Percentiles rank a stretch among this genome's conserved stretches.
phyloP scores from a whole-genome alignment of 805 yeast genomes.

The Kodamaea neixiangensis region DNA sequence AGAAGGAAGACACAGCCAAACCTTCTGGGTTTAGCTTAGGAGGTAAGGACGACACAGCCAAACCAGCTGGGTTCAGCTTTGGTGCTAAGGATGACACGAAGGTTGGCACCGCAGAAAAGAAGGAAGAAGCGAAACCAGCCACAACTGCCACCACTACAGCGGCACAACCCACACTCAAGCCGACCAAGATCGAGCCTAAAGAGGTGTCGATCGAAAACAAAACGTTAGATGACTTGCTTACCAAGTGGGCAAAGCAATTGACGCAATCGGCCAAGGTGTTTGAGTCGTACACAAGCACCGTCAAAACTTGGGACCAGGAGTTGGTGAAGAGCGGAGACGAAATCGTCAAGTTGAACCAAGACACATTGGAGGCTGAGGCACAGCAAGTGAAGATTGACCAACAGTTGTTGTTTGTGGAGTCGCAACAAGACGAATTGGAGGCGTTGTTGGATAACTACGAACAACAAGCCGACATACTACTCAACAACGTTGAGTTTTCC shows the following conservation, averaged over 20 bases:
- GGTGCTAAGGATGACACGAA: constrained; percentile 16
- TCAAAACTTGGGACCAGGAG: constrained; percentile 83
- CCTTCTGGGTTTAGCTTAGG: constrained; percentile 14
- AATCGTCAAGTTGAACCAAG: constrained; percentile 73
- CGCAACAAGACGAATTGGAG: constrained; percentile 92
- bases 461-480: constrained; percentile 58
- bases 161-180: constrained; percentile 37
- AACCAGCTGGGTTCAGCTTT: constrained; percentile 17
- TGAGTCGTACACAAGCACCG: constrained; percentile 69
- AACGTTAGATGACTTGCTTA: constrained; percentile 87
- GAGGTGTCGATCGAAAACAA: constrained; percentile 84
- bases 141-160: constrained; percentile 17
- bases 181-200: constrained; percentile 62
- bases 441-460: constrained; percentile 80
- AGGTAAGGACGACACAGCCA: constrained; percentile 5
- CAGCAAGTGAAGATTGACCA: constrained; percentile 86
- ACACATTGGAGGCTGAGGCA: constrained; percentile 80
- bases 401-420: constrained; percentile 78
- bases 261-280: constrained; percentile 73
- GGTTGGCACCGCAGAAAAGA: constrained; percentile 8
- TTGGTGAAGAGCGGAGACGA: constrained; percentile 85
- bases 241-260: constrained; percentile 90
- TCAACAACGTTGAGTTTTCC: constrained; percentile 45
- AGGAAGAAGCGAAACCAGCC: constrained; percentile 13
- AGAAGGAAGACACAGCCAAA: constrained; percentile 3